phyloP scores from a whole-genome alignment of 2,329 filamentous ascomycete species.

The Fusarium mangiferae region DNA sequence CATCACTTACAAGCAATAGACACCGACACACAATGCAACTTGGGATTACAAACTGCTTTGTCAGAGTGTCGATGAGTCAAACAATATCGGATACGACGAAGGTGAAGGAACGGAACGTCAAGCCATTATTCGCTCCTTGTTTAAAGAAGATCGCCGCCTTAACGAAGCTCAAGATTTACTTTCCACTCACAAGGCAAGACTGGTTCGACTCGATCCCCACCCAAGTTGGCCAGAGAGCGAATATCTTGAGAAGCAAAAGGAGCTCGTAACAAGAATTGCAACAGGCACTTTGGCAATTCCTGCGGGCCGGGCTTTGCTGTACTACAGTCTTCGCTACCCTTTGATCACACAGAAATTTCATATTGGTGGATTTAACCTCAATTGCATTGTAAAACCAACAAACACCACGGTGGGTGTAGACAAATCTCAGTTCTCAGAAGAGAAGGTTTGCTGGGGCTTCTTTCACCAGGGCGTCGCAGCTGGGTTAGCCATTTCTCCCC shows the following conservation, averaged over 20 bases:
- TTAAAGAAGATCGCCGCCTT: slow-evolving; percentile 89
- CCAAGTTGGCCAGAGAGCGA: slow-evolving; percentile 86
- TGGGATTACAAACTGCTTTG: slow-evolving; percentile 86
- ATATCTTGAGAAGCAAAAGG: slow-evolving; percentile 91
- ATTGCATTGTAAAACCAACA: slow-evolving; percentile 89
- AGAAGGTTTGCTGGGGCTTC: slow-evolving; percentile 98
- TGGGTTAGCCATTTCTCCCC: slow-evolving; percentile 87
- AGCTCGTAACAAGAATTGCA: slow-evolving; percentile 86
- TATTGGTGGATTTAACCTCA: slow-evolving; percentile 89
- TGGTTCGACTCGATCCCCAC: slow-evolving; percentile 80
- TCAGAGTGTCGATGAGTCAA: slow-evolving; percentile 69
- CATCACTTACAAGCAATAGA: slow-evolving; percentile 51
- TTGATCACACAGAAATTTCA: slow-evolving; percentile 92
- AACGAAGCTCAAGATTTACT: slow-evolving; percentile 86
- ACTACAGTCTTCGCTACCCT: slow-evolving; percentile 87
- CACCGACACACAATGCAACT: slow-evolving; percentile 71
- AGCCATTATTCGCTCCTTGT: slow-evolving; percentile 84
- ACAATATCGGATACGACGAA: slow-evolving; percentile 74
- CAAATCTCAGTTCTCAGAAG: slow-evolving; percentile 86
- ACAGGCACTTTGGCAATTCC: slow-evolving; percentile 89
- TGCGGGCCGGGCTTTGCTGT: slow-evolving; percentile 85
- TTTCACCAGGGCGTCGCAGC: slow-evolving; percentile 97
- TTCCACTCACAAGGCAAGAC: slow-evolving; percentile 83
- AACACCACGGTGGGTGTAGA: slow-evolving; percentile 96
- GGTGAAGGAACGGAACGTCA: slow-evolving; percentile 86